Conservation (phyloP, 2,329 filamentous ascomycete species). For the Magnaporthales sp. region DNA sequence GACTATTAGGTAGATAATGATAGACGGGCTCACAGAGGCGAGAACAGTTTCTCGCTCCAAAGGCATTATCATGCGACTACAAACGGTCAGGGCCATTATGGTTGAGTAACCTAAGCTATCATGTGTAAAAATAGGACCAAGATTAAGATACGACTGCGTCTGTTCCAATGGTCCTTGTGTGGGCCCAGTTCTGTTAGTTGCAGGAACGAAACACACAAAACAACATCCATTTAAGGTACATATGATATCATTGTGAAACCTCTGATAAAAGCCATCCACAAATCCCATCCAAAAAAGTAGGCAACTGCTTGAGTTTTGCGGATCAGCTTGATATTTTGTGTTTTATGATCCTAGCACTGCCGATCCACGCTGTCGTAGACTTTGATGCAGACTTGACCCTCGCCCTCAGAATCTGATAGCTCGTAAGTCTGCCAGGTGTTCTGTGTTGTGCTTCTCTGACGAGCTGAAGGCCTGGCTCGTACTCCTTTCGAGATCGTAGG, state of each 20-base stretch:
- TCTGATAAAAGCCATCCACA: too few relatives aligned
- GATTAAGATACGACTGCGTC: background rate
- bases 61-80: background rate
- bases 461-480: background rate
- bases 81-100: background rate
- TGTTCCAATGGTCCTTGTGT: background rate
- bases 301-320: background rate
- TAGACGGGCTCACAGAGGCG: background rate
- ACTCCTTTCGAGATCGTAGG: background rate
- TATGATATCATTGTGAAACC: background rate
- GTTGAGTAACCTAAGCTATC: background rate
- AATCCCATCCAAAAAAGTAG: background rate
- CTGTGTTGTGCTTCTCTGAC: background rate
- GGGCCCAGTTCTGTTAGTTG: background rate
- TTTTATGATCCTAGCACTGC: background rate
- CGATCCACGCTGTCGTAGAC: background rate
- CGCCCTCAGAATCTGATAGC: background rate
- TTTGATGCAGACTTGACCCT: background rate
- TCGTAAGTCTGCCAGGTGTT: constrained; percentile 2
- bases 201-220: background rate
- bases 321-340: background rate
- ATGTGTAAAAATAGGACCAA: background rate
- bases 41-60: background rate
- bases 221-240: too few relatives aligned
- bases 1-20: constrained; percentile 7